These are phyloP conservation scores for Diaporthe sp. DNA, from an alignment of 2,329 filamentous ascomycete species.

Conservation along the genomic window DNA sequence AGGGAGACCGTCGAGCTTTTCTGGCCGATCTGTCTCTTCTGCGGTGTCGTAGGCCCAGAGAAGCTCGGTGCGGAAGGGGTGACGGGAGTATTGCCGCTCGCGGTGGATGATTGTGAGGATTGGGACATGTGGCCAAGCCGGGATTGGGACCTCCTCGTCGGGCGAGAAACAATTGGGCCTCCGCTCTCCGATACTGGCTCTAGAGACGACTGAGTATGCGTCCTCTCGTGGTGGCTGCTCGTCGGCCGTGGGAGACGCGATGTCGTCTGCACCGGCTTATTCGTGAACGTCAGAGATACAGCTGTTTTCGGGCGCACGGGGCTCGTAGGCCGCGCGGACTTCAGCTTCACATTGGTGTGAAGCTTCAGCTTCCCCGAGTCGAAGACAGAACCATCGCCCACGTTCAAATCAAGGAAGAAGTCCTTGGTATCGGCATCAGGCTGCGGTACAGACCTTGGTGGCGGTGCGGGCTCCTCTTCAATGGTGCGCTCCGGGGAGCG, in stretches of 20 bases:
- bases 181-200: slow-evolving; percentile 95
- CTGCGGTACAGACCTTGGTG: slow-evolving; percentile 46
- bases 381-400: slow-evolving; percentile 87
- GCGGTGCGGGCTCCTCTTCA: slow-evolving; percentile 50
- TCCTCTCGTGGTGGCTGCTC: slow-evolving; percentile 72
- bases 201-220: slow-evolving; percentile 79
- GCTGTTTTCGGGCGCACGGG: slow-evolving; percentile 80
- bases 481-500: slow-evolving; percentile 66
- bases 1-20: slow-evolving; percentile 69
- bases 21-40: slow-evolving; percentile 70
- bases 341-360: slow-evolving; percentile 93
- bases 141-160: slow-evolving; percentile 74
- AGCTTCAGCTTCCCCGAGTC: slow-evolving; percentile 84
- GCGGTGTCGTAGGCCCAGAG: slow-evolving; percentile 69
- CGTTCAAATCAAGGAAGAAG: slow-evolving; percentile 87
- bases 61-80: slow-evolving; percentile 65
- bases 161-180: slow-evolving; percentile 72
- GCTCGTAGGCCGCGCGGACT: slow-evolving; percentile 77
- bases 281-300: slow-evolving; percentile 92
- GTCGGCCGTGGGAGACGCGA: slow-evolving; percentile 87
- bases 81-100: slow-evolving; percentile 71
- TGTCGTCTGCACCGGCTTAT: slow-evolving; percentile 70
- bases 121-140: slow-evolving; percentile 78
- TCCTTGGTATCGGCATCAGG: slow-evolving; percentile 73
- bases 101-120: slow-evolving; percentile 69